A percentile compares a stretch with the other conserved stretches of the same genome.
Evolutionary conservation across 441 rosid species (phyloP).

Genomic region (Metrosideros polymorpha): DNA sequence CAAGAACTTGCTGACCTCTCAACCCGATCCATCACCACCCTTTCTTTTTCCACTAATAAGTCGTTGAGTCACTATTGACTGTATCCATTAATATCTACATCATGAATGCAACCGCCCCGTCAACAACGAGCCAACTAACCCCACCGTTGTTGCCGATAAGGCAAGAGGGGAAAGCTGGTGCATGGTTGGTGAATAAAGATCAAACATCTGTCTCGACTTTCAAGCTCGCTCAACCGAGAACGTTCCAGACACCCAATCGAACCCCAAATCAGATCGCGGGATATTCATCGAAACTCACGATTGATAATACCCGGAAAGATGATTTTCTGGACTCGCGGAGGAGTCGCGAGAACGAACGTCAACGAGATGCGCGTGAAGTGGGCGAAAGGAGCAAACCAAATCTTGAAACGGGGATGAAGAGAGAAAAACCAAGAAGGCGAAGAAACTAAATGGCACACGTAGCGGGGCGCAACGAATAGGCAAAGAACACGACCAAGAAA

Average conservation of each 20-base stretch:
- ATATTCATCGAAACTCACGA: not conserved
- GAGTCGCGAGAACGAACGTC: not conserved
- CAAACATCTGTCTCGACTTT: not conserved
- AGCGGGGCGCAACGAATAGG: not conserved
- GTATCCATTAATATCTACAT: not conserved
- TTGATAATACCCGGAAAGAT: not conserved
- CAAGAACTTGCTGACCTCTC: not conserved
- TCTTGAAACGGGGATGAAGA: not conserved
- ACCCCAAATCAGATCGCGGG: not conserved
- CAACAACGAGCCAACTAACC: not conserved
- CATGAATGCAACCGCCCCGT: not conserved
- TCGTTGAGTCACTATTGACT: not conserved
- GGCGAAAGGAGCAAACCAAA: not conserved
- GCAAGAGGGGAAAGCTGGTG: not conserved
- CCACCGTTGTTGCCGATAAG: not conserved
- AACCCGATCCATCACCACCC: not conserved
- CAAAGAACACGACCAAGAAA: not conserved
- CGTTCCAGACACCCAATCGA: not conserved
- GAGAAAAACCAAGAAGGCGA: not conserved
- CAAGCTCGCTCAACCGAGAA: not conserved
- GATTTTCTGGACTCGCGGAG: not conserved
- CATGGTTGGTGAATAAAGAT: not conserved
- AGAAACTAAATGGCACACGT: not conserved
- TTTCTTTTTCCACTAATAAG: not conserved
- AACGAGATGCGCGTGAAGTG: not conserved